These are phyloP conservation scores for Apophysomyces elegans DNA, from an alignment of 371 early-diverging fungal species.

Conservation along the genomic window DNA sequence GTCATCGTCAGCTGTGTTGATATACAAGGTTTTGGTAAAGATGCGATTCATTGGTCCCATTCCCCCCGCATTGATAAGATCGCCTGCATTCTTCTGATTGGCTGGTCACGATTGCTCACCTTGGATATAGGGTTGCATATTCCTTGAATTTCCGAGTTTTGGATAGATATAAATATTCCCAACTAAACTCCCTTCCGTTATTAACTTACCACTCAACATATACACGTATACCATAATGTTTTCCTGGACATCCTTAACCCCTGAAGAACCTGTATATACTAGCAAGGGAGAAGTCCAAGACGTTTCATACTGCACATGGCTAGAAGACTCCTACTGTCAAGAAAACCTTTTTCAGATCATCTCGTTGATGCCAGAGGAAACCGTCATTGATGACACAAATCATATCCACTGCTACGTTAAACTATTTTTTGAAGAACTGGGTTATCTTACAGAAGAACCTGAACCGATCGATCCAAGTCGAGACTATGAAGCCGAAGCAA, in stretches of 20 bases:
- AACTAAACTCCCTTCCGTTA: not conserved
- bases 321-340: constrained; percentile 39
- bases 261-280: not conserved
- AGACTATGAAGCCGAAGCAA: constrained; percentile 41
- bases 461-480: constrained; percentile 40
- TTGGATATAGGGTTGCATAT: not conserved
- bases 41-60: not conserved
- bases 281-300: not conserved
- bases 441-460: constrained; percentile 38
- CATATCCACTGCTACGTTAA: constrained; percentile 23
- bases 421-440: constrained; percentile 40
- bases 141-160: constrained; percentile 5
- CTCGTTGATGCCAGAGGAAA: constrained; percentile 31
- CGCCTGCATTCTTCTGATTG: not conserved
- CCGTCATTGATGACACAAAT: constrained; percentile 27
- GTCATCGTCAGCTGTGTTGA: no score
- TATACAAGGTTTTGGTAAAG: not conserved
- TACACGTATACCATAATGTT: not conserved
- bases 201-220: not conserved
- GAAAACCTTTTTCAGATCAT: constrained; percentile 36
- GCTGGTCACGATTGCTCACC: constrained; percentile 9
- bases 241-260: not conserved
- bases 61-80: not conserved
- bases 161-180: not conserved
- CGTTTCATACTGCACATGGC: constrained; percentile 17